Evolutionary conservation across 495 filamentous ascomycete species (phyloP).

Genomic region (Xylaria palmicola): DNA sequence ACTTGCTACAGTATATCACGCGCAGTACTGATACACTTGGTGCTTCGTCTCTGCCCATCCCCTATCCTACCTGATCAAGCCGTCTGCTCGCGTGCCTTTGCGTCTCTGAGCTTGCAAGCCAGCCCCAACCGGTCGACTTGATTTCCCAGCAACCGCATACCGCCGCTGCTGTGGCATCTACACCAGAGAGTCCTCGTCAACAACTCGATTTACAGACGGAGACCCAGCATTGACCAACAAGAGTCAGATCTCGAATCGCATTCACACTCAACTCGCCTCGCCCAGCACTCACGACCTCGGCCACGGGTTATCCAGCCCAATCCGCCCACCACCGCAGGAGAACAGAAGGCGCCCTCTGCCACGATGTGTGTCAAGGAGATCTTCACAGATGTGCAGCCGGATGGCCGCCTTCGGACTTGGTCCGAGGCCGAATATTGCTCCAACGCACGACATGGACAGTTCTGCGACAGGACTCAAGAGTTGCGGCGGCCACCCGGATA

Average conservation of each 20-base stretch:
- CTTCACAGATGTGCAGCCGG: slow-evolving; percentile 27
- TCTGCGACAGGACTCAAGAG: slow-evolving; percentile 15
- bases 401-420: slow-evolving; percentile 16
- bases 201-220: slow-evolving; percentile 29
- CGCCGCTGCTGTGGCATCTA: slow-evolving; percentile 23
- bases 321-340: slow-evolving; percentile 24
- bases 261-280: slow-evolving; percentile 5
- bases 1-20: background rate
- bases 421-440: slow-evolving; percentile 4
- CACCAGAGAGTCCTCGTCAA: slow-evolving; percentile 31
- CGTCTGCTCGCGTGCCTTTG: background rate
- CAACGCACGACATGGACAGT: slow-evolving; percentile 20
- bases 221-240: slow-evolving; percentile 17
- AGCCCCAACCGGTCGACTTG: slow-evolving; percentile 30
- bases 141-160: slow-evolving; percentile 47
- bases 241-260: slow-evolving; percentile 15
- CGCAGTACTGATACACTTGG: slow-evolving; percentile 1
- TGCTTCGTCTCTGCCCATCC: slow-evolving; percentile 37
- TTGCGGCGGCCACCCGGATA: slow-evolving; percentile 18
- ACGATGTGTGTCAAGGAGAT: slow-evolving; percentile 46
- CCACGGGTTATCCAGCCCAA: slow-evolving; percentile 24
- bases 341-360: slow-evolving; percentile 26
- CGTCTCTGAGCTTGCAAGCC: background rate
- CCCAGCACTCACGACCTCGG: slow-evolving; percentile 18
- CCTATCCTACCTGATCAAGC: background rate